Percentiles rank a stretch among this genome's conserved stretches.
Conservation (phyloP, 257 asterid genomes). For the Petunia secreta region DNA sequence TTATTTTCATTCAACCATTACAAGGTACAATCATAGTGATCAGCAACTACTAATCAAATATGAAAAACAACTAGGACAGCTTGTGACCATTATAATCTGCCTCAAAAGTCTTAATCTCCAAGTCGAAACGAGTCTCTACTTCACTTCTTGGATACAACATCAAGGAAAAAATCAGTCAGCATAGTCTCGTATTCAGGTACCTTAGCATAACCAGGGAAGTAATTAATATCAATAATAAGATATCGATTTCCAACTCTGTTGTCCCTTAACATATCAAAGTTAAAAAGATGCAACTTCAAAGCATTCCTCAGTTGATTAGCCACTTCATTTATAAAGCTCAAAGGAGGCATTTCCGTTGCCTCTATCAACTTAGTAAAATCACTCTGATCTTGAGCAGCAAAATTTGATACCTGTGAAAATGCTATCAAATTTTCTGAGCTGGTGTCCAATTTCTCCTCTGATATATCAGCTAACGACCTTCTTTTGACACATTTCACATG, state of each 20-base stretch:
- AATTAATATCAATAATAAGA: slow-evolving; percentile 77
- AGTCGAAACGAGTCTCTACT: background rate
- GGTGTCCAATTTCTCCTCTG: slow-evolving; percentile 33
- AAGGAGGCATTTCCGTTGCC: slow-evolving; percentile 59
- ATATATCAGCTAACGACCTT: slow-evolving; percentile 62
- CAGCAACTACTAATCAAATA: too few relatives aligned
- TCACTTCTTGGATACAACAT: slow-evolving; percentile 40
- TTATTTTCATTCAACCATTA: too few relatives aligned
- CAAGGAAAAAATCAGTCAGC: slow-evolving; percentile 68
- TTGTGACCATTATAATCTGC: slow-evolving; percentile 22
- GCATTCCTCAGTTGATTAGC: slow-evolving; percentile 62
- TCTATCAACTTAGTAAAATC: slow-evolving; percentile 44
- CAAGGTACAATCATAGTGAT: background rate
- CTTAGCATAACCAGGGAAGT: slow-evolving; percentile 86
- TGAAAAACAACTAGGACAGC: slow-evolving; percentile 3
- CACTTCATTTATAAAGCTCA: slow-evolving; percentile 54
- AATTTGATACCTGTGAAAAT: slow-evolving; percentile 73
- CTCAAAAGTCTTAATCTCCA: background rate
- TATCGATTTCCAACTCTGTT: slow-evolving; percentile 48
- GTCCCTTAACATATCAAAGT: slow-evolving; percentile 79
- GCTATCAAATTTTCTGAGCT: slow-evolving; percentile 41
- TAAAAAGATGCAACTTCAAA: slow-evolving; percentile 66
- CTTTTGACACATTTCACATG: slow-evolving; percentile 70
- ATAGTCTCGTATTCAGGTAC: slow-evolving; percentile 63
- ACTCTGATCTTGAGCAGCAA: slow-evolving; percentile 39